These are phyloP conservation scores for Teratosphaeriaceae sp. DNA, from an alignment of 2,329 filamentous ascomycete species.

Conservation along the genomic window DNA sequence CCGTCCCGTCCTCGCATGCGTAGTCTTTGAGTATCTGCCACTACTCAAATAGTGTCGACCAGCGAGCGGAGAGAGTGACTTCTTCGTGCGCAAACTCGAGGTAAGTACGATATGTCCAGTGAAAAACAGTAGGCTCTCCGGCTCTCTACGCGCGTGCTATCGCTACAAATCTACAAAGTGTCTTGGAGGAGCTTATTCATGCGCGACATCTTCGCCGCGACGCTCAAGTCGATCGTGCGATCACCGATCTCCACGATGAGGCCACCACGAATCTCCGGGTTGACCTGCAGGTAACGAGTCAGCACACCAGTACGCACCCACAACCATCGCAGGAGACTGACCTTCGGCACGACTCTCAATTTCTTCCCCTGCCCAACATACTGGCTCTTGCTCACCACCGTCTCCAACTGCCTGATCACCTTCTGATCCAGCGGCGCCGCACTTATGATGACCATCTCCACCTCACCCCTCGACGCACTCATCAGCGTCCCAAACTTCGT, in stretches of 20 bases:
- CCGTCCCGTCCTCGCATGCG: no score
- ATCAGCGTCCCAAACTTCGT: conserved; percentile 86
- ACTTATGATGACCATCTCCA: conserved; percentile 87
- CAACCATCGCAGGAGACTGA: conserved; percentile 9
- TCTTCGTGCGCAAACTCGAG: no score
- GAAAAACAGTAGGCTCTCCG: background rate
- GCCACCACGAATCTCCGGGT: conserved; percentile 89
- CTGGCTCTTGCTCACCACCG: conserved; percentile 79
- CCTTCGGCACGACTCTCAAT: conserved; percentile 92
- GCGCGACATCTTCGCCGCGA: conserved; percentile 90
- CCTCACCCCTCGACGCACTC: conserved; percentile 82
- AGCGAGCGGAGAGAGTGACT: no score
- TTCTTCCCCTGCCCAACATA: conserved; percentile 91
- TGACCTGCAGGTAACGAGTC: conserved; percentile 53
- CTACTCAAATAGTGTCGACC: no score
- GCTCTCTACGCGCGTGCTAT: conserved; percentile 1
- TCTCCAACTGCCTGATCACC: conserved; percentile 79
- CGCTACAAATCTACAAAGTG: conserved; percentile 68
- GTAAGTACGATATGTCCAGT: no score
- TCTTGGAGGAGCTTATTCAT: conserved; percentile 99
- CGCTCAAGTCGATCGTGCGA: conserved; percentile 95
- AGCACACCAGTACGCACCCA: conserved; percentile 10
- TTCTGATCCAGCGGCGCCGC: conserved; percentile 84
- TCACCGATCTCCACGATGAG: conserved; percentile 95
- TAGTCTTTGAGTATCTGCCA: no score